A percentile compares a stretch with the other conserved stretches of the same genome.
Evolutionary conservation across 495 filamentous ascomycete species (phyloP).

Genomic region (Talaromyces adpressus): DNA sequence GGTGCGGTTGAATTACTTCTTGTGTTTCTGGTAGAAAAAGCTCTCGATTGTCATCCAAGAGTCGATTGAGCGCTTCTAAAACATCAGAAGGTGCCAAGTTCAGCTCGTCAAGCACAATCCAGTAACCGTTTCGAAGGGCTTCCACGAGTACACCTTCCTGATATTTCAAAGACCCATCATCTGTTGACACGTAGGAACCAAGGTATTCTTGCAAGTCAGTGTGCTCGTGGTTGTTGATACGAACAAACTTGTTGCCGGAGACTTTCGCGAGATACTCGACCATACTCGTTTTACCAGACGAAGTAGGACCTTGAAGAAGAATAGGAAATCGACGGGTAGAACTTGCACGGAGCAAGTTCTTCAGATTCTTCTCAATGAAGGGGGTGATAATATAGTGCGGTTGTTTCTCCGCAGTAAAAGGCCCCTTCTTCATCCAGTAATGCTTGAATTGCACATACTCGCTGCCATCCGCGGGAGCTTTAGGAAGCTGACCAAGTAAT

Average conservation of each 20-base stretch:
- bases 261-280: slow-evolving; percentile 94
- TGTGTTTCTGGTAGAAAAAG: slow-evolving; percentile 96
- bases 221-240: slow-evolving; percentile 99
- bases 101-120: slow-evolving; percentile 96
- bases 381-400: slow-evolving; percentile 93
- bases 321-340: slow-evolving; percentile 90
- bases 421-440: slow-evolving; percentile 84
- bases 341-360: slow-evolving; percentile 87
- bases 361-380: slow-evolving; percentile 86
- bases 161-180: slow-evolving; percentile 76
- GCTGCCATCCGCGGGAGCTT: slow-evolving; percentile 64
- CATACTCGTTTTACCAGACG: slow-evolving; percentile 97
- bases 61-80: slow-evolving; percentile 86
- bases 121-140: slow-evolving; percentile 85
- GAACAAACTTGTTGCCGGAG: slow-evolving; percentile 92
- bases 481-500: slow-evolving; percentile 66
- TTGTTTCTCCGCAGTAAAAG: slow-evolving; percentile 57
- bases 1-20: slow-evolving; percentile 81
- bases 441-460: slow-evolving; percentile 84
- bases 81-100: slow-evolving; percentile 97
- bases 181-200: slow-evolving; percentile 82
- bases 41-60: slow-evolving; percentile 97
- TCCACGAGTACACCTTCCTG: slow-evolving; percentile 93
- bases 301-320: slow-evolving; percentile 94
- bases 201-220: slow-evolving; percentile 98